A percentile compares a stretch with the other conserved stretches of the same genome.
Conservation (phyloP, 2,329 filamentous ascomycete genomes). For the Zopfia rhizophila region DNA sequence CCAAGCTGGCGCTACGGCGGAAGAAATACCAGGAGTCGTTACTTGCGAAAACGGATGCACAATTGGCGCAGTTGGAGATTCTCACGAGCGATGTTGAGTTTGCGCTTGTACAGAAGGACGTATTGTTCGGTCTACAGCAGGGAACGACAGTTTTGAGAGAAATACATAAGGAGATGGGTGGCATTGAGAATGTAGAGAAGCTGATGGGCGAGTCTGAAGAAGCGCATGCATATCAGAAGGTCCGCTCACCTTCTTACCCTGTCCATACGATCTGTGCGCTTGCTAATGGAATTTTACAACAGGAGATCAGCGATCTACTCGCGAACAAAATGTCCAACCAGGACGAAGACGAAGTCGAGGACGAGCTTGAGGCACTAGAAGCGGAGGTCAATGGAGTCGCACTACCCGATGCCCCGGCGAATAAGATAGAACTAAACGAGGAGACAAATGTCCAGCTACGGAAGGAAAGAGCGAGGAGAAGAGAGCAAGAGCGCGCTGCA, state of each 20-base stretch:
- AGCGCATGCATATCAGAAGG: constrained; percentile 89
- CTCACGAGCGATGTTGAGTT: constrained; percentile 93
- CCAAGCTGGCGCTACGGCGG: constrained; percentile 86
- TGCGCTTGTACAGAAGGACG: constrained; percentile 95
- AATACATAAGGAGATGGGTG: constrained; percentile 96
- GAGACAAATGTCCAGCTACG: constrained; percentile 41
- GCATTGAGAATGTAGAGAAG: constrained; percentile 92
- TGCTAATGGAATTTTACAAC: constrained; percentile 19
- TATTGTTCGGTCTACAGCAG: constrained; percentile 90
- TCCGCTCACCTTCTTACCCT: constrained; percentile 51
- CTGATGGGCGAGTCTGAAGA: constrained; percentile 93
- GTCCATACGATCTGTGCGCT: constrained; percentile 10
- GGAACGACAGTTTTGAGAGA: constrained; percentile 88
- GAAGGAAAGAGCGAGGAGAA: constrained; percentile 44
- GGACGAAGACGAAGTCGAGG: constrained; percentile 97
- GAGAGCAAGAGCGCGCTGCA: constrained; percentile 44
- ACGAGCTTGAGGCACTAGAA: constrained; percentile 87
- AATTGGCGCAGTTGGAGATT: constrained; percentile 93
- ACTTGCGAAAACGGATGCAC: constrained; percentile 86
- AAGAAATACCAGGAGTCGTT: constrained; percentile 98
- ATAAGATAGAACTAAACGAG: constrained; percentile 41
- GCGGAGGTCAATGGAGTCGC: constrained; percentile 63
- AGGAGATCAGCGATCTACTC: constrained; percentile 95
- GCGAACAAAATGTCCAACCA: constrained; percentile 88
- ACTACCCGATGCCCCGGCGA: constrained; percentile 54